Percentiles rank a stretch among this genome's conserved stretches.
These are phyloP conservation scores for Russula sp. DNA, from an alignment of 768 basidiomycete genomes.

Conservation along the genomic window DNA sequence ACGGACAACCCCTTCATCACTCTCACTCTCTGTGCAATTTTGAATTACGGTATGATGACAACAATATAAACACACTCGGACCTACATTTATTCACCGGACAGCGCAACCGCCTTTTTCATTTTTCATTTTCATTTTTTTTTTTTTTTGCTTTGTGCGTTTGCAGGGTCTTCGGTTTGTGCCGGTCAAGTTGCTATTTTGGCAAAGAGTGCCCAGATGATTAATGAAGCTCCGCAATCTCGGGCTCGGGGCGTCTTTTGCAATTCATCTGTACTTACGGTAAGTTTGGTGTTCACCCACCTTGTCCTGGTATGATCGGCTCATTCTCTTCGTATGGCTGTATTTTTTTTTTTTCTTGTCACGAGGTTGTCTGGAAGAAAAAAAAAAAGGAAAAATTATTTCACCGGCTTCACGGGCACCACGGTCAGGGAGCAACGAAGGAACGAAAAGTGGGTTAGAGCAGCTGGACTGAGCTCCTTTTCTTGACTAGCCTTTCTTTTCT, in stretches of 20 bases:
- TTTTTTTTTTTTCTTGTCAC: not conserved
- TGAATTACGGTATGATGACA: not conserved
- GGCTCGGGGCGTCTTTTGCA: not conserved
- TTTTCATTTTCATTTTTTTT: too few species aligned
- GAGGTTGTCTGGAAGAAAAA: not conserved
- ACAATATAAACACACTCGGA: too few species aligned
- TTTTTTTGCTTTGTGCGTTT: too few species aligned
- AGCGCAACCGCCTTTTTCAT: too few species aligned
- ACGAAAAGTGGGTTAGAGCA: not conserved
- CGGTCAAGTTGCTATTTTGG: not conserved
- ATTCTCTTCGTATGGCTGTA: not conserved
- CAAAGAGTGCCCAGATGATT: not conserved
- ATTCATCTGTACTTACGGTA: not conserved
- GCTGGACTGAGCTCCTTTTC: too few species aligned
- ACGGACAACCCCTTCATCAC: too few species aligned
- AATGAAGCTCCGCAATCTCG: conserved; percentile 15
- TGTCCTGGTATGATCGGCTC: conserved; percentile 3
- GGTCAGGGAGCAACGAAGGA: not conserved
- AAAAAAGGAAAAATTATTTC: not conserved
- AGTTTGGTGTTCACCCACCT: not conserved
- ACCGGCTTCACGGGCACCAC: not conserved
- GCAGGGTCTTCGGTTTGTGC: not conserved
- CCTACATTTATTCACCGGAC: too few species aligned
- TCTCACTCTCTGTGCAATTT: not conserved
- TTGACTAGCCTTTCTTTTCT: not conserved